Evolutionary conservation across 2,329 filamentous ascomycete species (phyloP), one percentile per base, ranked within the genome.

Genomic region (Claviceps monticola): DNA sequence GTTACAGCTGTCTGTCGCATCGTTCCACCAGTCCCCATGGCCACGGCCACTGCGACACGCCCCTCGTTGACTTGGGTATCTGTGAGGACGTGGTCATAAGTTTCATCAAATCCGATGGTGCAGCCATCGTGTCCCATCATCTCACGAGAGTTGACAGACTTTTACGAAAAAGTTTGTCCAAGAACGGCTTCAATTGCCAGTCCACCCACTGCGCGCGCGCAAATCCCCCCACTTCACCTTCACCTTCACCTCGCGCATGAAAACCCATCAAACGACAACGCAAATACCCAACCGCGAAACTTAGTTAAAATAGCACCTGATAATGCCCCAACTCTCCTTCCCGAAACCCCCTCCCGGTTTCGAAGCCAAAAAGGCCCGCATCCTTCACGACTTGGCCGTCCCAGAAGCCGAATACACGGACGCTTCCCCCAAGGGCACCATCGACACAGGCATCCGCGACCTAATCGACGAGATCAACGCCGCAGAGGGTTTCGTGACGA

Each of bases 401-500:
- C 84, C 88, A 1, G 78, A 80, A 44, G 74, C 73, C 4, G 76
- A 85, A 54, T 95, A 95, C 67, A 79, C 80, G 42, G 91, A 96
- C 67, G 76, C 84, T 7, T 95, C 88, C 1, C 90, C 91, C 2
- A 96, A 96, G 70, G 91, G 90, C 16, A 85, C 82, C 0, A 78
- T 97, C 19, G 91, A 97, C 65, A 78, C 72, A 47, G 84, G 82
- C 1, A 89, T 97, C 57, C 78, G 83, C 46, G 75, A 82, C 21
- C 72, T 96, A 51, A 89, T 97, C 55, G 74, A 76, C 49, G 80
- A 85, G 58, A 84, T 97, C 64, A 97, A 97, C 66, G 65, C 61
- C 1, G 63, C 84, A 5, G 76, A 82, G 1, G 88, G 87, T 1
- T 78, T 90, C 42, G 88, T 94, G 37, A 96, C 91, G 1, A 96